A percentile compares a stretch with the other conserved stretches of the same genome.
These are phyloP conservation scores for Agrostemma githago DNA, from an alignment of 148 eudicot species.

Conservation along the genomic window DNA sequence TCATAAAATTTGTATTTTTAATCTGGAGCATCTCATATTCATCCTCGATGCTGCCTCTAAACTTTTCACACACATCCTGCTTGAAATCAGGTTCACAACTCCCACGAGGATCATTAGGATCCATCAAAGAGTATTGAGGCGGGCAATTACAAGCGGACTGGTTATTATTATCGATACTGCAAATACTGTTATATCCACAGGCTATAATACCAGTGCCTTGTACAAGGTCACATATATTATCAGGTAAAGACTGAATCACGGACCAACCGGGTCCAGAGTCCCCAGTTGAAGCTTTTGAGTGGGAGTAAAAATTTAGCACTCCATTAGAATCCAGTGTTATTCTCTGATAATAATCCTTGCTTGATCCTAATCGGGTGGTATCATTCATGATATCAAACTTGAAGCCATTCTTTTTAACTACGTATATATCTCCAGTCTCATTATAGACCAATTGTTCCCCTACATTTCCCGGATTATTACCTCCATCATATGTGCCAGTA, in stretches of 20 bases:
- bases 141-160: conserved; percentile 47
- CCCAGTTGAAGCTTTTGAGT: conserved; percentile 17
- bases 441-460: conserved; percentile 23
- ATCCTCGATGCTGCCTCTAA: neutral
- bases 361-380: neutral
- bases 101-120: conserved; percentile 38
- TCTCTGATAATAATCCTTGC: conserved; percentile 31
- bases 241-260: conserved; percentile 21
- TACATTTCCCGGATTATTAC: neutral
- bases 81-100: conserved; percentile 39
- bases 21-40: conserved; percentile 15
- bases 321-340: conserved; percentile 44
- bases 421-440: conserved; percentile 28
- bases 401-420: conserved; percentile 19
- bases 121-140: conserved; percentile 25
- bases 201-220: conserved; percentile 26
- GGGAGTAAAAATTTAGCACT: conserved; percentile 35
- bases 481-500: neutral
- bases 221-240: conserved; percentile 32
- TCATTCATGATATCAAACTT: conserved; percentile 12
- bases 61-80: neutral
- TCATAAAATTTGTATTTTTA: conserved; percentile 30
- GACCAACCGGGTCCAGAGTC: conserved; percentile 23
- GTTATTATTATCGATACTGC: conserved; percentile 24
- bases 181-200: conserved; percentile 57